Evolutionary conservation across 495 filamentous ascomycete genomes (phyloP).

Genomic region (Penicillium riverlandense): DNA sequence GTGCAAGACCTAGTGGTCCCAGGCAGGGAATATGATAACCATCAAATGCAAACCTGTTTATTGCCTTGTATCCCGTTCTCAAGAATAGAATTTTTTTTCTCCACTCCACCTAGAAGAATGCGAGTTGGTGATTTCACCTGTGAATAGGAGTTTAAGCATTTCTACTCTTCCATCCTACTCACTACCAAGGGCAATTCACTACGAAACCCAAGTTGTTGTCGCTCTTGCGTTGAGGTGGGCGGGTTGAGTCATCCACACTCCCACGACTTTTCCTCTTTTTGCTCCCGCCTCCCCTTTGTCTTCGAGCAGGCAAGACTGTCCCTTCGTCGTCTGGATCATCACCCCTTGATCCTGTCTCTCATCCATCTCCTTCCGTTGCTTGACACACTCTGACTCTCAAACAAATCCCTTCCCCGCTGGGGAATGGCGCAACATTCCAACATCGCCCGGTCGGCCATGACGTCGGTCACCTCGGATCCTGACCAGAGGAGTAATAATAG

Average conservation of each 20-base stretch:
- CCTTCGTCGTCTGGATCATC: slow-evolving; percentile 1
- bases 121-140: too few species aligned
- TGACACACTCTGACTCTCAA: neutral
- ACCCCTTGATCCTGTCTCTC: neutral
- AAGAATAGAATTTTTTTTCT: too few species aligned
- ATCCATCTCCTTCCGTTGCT: neutral
- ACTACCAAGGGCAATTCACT: too few species aligned
- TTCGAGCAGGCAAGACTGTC: neutral
- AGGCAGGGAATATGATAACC: too few species aligned
- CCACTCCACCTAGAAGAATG: too few species aligned
- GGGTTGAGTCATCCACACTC: neutral
- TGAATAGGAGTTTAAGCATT: neutral
- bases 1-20: slow-evolving; percentile 4
- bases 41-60: neutral
- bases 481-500: slow-evolving; percentile 16
- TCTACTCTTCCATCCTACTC: neutral
- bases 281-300: neutral
- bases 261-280: neutral
- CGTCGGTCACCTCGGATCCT: slow-evolving; percentile 26
- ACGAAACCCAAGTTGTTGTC: neutral
- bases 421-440: slow-evolving; percentile 40
- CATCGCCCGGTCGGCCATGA: slow-evolving; percentile 57
- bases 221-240: neutral
- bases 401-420: slow-evolving; percentile 2
- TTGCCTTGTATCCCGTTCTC: too few species aligned